Evolutionary conservation across 768 basidiomycete species (phyloP), one percentile per base, ranked within the genome.

Genomic region (Pholiota microspora): DNA sequence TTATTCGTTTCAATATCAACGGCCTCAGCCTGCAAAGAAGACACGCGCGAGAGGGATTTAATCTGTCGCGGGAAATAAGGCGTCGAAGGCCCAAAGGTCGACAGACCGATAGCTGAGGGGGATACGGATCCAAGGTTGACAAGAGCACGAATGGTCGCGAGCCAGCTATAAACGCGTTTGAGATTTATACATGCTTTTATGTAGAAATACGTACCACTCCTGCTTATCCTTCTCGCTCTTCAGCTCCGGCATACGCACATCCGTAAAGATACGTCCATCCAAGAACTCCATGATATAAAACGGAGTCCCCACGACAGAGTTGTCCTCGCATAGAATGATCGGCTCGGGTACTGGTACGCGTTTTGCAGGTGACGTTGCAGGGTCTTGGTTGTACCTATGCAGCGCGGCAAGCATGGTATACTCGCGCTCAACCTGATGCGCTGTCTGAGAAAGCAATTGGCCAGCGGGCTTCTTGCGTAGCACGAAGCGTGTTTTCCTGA

Each of bases 221-320:
- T 79, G 75, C 64, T 88, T 73, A 61, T 88, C 86, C 51, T 78
- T 63, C 2, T 79, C 75, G 4, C 80, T 64, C 1, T 92, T 71
- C 13, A 51, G 9, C 63, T 89, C 85, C 0, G 82, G 81, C 85
- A 97, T 86, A 57, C 83, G 71, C 7, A 81, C 74, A 69, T 98
- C 89, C 10, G 92, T 90, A 72, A 97, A 99, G 61, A 98, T 95
- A 45, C 97, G 81, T 0, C 96, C 96, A 18, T 96, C 86, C 42
- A 98, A 65, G 67, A 91, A 98, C 67, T 98, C 89, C 96, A 99
- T 98, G 42, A 98, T 80, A 67, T 97, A 98, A 72, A 98, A 98
- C 2, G 88, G 83, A 21, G 94, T 93, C 2, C 95, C 96, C 16
- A 96, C 77, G 35, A 98, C 79, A 2, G 72, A 63, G 31, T 63